phyloP scores from a whole-genome alignment of 371 early-diverging fungal genomes.

The Rhizopus microsporus region DNA sequence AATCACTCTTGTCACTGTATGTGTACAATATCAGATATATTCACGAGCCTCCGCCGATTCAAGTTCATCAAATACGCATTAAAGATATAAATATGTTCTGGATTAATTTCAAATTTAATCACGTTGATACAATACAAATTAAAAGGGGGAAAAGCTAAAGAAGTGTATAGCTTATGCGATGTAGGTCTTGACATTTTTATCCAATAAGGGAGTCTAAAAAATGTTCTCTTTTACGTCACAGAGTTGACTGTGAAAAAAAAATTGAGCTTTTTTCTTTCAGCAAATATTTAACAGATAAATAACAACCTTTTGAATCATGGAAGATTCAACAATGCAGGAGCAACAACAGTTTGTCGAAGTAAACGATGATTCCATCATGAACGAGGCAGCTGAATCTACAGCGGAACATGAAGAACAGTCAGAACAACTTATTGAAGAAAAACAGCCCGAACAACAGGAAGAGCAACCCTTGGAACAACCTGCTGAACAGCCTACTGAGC shows the following conservation, averaged over 20 bases:
- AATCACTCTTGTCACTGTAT: no score
- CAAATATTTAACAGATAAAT: background rate
- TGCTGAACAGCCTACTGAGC: background rate
- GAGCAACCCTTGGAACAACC: background rate
- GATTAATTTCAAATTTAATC: no score
- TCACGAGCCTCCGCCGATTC: no score
- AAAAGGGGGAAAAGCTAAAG: no score
- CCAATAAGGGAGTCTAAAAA: no score
- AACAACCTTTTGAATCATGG: slow-evolving; percentile 1
- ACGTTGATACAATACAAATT: no score
- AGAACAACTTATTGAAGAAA: background rate
- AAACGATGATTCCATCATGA: background rate
- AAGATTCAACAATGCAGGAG: background rate
- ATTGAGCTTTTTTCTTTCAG: background rate
- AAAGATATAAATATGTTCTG: no score
- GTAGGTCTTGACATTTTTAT: no score
- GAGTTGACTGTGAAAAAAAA: slow-evolving; percentile 3
- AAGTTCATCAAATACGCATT: no score
- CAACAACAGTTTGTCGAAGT: background rate
- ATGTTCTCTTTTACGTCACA: no score
- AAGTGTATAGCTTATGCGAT: no score
- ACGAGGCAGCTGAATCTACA: background rate
- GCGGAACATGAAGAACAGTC: slow-evolving; percentile 1
- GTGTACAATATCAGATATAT: no score
- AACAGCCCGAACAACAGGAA: background rate